Evolutionary conservation across 2,329 filamentous ascomycete genomes (phyloP).

Genomic region (Neonectria sp.): DNA sequence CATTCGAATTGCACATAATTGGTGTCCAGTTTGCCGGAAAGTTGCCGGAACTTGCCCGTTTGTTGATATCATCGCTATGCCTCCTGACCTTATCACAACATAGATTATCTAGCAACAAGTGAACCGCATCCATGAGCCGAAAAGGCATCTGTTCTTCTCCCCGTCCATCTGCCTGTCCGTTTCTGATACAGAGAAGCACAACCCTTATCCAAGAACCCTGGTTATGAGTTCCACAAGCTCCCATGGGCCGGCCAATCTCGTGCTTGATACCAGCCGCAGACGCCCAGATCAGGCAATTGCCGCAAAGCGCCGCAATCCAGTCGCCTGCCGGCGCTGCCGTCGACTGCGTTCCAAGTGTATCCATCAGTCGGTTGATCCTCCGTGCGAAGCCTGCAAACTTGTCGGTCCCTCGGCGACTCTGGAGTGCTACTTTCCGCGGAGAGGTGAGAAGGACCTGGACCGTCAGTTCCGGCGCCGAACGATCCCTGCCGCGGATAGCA

Average conservation of each 20-base stretch:
- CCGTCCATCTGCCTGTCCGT: not conserved
- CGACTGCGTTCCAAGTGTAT: conserved; percentile 43
- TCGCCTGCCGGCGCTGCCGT: conserved; percentile 47
- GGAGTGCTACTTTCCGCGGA: conserved; percentile 40
- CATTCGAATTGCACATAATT: not conserved
- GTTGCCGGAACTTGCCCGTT: conserved; percentile 6
- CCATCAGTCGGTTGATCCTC: conserved; percentile 32
- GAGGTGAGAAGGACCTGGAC: conserved; percentile 41
- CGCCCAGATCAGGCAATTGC: conserved; percentile 1
- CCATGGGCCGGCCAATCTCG: not conserved
- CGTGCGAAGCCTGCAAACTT: conserved; percentile 39
- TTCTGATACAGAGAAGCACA: not conserved
- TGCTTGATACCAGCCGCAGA: not conserved
- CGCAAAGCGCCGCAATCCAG: conserved; percentile 37
- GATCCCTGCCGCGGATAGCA: not conserved
- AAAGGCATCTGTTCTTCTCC: not conserved
- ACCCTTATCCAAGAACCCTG: not conserved
- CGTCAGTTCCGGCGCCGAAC: conserved; percentile 38
- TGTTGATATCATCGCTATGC: not conserved
- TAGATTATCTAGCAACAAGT: not conserved
- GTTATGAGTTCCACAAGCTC: conserved; percentile 2
- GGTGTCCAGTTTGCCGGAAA: not conserved
- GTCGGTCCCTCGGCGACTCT: conserved; percentile 26
- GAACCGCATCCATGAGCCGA: not conserved
- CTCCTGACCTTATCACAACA: not conserved